Percentiles rank a stretch among this genome's conserved stretches.
These are phyloP conservation scores for Ogataea zsoltii DNA, from an alignment of 805 yeast genomes.

Conservation along the genomic window DNA sequence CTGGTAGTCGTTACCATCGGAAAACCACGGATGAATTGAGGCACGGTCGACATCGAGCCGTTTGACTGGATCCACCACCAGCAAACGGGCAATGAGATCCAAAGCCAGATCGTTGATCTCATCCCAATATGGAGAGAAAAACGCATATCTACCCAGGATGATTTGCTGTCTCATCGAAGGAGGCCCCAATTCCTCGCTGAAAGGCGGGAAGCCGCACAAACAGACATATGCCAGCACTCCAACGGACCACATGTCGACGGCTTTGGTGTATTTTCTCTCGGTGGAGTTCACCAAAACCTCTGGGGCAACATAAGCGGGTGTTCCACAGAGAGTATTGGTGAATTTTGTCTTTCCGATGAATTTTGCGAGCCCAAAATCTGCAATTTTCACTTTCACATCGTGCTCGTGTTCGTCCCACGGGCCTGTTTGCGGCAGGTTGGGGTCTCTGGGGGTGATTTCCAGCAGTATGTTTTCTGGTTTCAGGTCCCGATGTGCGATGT, in stretches of 20 bases:
- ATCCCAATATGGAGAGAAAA: constrained; percentile 82
- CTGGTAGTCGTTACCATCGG: neutral
- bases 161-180: constrained; percentile 79
- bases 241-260: constrained; percentile 80
- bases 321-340: constrained; percentile 80
- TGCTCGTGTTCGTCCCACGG: constrained; percentile 64
- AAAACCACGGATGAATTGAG: constrained; percentile 47
- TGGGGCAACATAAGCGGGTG: constrained; percentile 87
- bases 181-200: constrained; percentile 79
- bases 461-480: constrained; percentile 86
- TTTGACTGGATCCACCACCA: constrained; percentile 53
- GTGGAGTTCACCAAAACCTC: constrained; percentile 60
- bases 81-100: constrained; percentile 62
- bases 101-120: constrained; percentile 62
- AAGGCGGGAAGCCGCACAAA: constrained; percentile 83
- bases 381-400: constrained; percentile 68
- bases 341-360: constrained; percentile 71
- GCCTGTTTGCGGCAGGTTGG: constrained; percentile 31
- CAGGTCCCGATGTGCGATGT: constrained; percentile 89
- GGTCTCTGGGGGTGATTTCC: constrained; percentile 44
- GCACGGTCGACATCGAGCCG: constrained; percentile 44
- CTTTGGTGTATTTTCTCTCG: constrained; percentile 59
- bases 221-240: constrained; percentile 80
- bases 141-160: constrained; percentile 63
- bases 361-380: constrained; percentile 77